Evolutionary conservation across 495 filamentous ascomycete species (phyloP).

Genomic region (Aspergillus haitiensis): DNA sequence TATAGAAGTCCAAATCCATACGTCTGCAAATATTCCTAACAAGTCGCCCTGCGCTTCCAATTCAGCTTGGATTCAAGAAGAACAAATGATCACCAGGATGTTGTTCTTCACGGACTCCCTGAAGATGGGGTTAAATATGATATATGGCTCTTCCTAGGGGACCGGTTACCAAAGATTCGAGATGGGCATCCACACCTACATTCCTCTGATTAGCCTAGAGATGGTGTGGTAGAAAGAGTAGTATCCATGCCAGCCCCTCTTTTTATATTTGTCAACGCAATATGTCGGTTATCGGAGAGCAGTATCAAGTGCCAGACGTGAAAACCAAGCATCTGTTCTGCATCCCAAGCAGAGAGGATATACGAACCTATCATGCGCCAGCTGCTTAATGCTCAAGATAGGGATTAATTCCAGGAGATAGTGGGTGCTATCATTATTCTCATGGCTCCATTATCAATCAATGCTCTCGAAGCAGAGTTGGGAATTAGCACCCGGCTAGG

Average conservation of each 20-base stretch:
- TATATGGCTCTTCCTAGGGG: slow-evolving; percentile 29
- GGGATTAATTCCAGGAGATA: too few species aligned
- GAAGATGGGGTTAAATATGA: slow-evolving; percentile 30
- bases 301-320: too few species aligned
- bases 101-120: slow-evolving; percentile 32
- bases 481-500: too few species aligned
- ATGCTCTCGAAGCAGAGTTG: too few species aligned
- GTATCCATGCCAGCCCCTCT: slow-evolving; percentile 10
- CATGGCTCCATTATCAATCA: too few species aligned
- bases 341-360: too few species aligned
- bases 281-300: too few species aligned
- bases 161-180: slow-evolving; percentile 29
- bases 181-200: slow-evolving; percentile 10
- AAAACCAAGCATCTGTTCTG: too few species aligned
- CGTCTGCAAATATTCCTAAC: slow-evolving; percentile 39
- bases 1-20: slow-evolving; percentile 19
- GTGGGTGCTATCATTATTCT: too few species aligned
- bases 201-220: slow-evolving; percentile 42
- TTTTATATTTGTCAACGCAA: too few species aligned
- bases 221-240: slow-evolving; percentile 17
- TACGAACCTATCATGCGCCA: too few species aligned
- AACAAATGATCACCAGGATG: slow-evolving; percentile 24
- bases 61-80: slow-evolving; percentile 34
- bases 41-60: slow-evolving; percentile 48
- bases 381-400: too few species aligned